A percentile compares a stretch with the other conserved stretches of the same genome.
Conservation (phyloP, 2,329 filamentous ascomycete species). For the Penicillium digitatum region DNA sequence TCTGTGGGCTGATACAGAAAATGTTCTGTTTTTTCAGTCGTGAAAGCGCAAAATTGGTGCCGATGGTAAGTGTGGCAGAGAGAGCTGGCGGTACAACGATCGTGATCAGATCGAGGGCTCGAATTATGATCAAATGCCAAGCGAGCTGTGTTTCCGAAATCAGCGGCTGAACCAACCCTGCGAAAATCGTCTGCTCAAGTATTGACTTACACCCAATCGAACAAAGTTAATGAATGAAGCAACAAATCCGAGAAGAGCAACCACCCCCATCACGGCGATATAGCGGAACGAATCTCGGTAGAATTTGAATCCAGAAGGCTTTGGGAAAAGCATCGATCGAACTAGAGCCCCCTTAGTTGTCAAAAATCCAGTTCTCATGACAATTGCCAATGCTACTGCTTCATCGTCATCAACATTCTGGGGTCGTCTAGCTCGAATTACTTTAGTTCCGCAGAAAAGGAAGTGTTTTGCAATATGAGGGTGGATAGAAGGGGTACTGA, state of each 20-base stretch:
- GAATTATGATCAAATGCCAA: slow-evolving; percentile 86
- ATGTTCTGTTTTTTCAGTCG: slow-evolving; percentile 85
- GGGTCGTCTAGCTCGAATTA: slow-evolving; percentile 82
- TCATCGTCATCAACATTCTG: slow-evolving; percentile 83
- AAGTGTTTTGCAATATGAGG: slow-evolving; percentile 83
- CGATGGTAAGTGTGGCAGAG: slow-evolving; percentile 91
- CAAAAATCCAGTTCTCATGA: slow-evolving; percentile 91
- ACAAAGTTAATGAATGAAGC: slow-evolving; percentile 93
- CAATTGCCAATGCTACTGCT: slow-evolving; percentile 84
- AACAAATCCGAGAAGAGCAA: slow-evolving; percentile 81
- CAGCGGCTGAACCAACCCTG: slow-evolving; percentile 10
- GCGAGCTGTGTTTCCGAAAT: slow-evolving; percentile 51
- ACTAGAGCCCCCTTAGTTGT: slow-evolving; percentile 95
- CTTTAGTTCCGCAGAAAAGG: slow-evolving; percentile 91
- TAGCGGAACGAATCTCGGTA: slow-evolving; percentile 97
- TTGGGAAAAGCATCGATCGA: slow-evolving; percentile 96
- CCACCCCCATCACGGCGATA: slow-evolving; percentile 89
- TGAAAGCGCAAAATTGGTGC: slow-evolving; percentile 87
- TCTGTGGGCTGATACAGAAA: slow-evolving; percentile 95
- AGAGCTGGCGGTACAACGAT: slow-evolving; percentile 95
- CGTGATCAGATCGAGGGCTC: slow-evolving; percentile 91
- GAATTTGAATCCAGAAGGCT: slow-evolving; percentile 97
- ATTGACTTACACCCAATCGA: slow-evolving; percentile 57
- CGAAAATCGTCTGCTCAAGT: neutral
- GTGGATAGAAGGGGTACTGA: slow-evolving; percentile 76